These are phyloP conservation scores for Xylaria scruposa DNA, from an alignment of 495 filamentous ascomycete species.

Conservation along the genomic window DNA sequence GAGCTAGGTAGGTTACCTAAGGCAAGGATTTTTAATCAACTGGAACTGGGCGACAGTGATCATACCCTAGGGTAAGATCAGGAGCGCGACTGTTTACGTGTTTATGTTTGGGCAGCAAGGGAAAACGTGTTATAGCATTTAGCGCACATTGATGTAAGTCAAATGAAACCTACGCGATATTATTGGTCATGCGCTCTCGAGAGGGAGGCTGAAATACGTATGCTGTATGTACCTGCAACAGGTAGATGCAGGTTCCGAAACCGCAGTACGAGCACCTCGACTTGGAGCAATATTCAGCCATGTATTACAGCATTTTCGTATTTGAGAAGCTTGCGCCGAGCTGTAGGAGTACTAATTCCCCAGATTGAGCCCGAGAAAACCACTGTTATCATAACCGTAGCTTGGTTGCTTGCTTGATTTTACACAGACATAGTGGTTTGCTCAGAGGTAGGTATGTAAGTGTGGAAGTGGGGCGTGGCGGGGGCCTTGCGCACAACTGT, in stretches of 20 bases:
- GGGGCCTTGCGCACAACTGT: not conserved
- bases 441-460: too few relatives aligned
- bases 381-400: not conserved
- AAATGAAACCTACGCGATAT: not conserved
- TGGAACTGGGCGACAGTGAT: not conserved
- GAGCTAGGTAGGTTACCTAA: not conserved
- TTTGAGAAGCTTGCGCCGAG: not conserved
- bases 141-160: not conserved
- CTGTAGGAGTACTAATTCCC: not conserved
- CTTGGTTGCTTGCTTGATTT: not conserved
- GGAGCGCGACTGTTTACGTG: not conserved
- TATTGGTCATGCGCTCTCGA: constrained; percentile 1
- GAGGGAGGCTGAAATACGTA: constrained; percentile 20
- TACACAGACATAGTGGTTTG: not conserved
- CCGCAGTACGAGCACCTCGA: not conserved
- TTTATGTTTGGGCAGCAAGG: too few relatives aligned
- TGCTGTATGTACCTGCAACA: not conserved
- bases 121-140: not conserved
- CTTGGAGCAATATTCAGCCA: not conserved
- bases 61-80: not conserved
- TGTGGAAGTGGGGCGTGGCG: not conserved
- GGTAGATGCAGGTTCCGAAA: not conserved
- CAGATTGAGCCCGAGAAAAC: not conserved
- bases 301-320: too few relatives aligned
- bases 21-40: too few relatives aligned